phyloP scores from a whole-genome alignment of 257 asterid genomes.

The Datura wrightii region DNA sequence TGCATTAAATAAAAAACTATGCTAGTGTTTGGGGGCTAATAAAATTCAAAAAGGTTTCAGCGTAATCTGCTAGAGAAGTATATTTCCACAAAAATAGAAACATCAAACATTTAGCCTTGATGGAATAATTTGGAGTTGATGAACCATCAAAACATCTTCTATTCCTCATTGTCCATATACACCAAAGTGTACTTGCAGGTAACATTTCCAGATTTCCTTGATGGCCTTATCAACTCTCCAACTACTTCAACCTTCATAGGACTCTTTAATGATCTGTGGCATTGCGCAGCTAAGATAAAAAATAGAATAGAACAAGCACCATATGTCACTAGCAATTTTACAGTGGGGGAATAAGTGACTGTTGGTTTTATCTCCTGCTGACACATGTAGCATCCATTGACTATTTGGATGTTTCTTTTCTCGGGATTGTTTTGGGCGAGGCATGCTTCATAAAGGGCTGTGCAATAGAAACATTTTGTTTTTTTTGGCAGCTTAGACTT shows the following conservation, averaged over 20 bases:
- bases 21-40: background rate
- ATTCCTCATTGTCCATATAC: background rate
- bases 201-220: background rate
- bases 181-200: background rate
- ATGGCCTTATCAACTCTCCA: constrained; percentile 17
- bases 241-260: background rate
- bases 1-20: background rate
- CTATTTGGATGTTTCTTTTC: background rate
- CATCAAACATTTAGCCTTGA: background rate
- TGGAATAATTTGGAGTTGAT: background rate
- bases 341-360: background rate
- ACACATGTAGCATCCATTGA: background rate
- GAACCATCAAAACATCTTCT: background rate
- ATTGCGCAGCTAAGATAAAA: background rate
- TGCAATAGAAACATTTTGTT: background rate
- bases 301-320: background rate
- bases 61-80: background rate
- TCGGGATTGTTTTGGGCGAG: constrained; percentile 1
- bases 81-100: background rate
- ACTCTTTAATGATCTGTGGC: background rate
- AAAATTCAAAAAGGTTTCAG: background rate
- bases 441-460: background rate
- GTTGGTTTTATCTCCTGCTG: background rate
- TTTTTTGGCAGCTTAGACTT: background rate
- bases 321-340: background rate